Base-by-base conservation (phyloP, 164 flowering plant genomes). In the Amborella trichopoda region DNA sequence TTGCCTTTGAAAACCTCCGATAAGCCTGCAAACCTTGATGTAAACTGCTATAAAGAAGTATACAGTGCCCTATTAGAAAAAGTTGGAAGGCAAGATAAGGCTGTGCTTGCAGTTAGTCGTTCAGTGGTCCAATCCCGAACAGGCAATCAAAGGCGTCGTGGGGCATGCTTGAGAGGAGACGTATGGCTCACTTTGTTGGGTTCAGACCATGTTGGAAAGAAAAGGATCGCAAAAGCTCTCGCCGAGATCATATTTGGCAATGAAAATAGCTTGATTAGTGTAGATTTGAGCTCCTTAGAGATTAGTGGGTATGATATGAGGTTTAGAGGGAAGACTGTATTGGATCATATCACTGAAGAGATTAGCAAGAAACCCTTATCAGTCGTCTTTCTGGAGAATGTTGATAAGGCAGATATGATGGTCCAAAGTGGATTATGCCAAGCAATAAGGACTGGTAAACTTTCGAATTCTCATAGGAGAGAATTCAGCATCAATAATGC, bases 361-460 rank as follows among this genome's bases (percentile, higher is more conserved):
- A 45, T 87, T 44, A 44, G 65, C 52, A 78, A 67, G 74, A 80
- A 67, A 41, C 94, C 88, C 6, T 42, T 54, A 23, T 69, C 83
- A 3, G 68, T 93, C 52, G 90, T 93, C 22, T 78, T 78, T 58
- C 79, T 93, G 34, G 96, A 87, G 55, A 80, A 88, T 62, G 67
- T 84, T 6, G 86, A 77, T 25, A 68, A 69, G 59, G 91, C 95
- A 23, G 95, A 88, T 73, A 13, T 61, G 5, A 52, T 57, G 54
- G 70, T 55, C 27, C 86, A 72, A 51, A 73, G 25, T 44, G 66
- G 72, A 56, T 68, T 93, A 60, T 74, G 70, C 17, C 72, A 54
- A 19, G 99, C 96, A 40, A 63, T 78, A 18, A 64, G 33, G 46
- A 80, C 82, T 11, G 95, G 99, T 22, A 82, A 73, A 62, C 74